Evolutionary conservation across 495 filamentous ascomycete species (phyloP), one percentile per base, ranked within the genome.

Genomic region (Xylaria acuta): DNA sequence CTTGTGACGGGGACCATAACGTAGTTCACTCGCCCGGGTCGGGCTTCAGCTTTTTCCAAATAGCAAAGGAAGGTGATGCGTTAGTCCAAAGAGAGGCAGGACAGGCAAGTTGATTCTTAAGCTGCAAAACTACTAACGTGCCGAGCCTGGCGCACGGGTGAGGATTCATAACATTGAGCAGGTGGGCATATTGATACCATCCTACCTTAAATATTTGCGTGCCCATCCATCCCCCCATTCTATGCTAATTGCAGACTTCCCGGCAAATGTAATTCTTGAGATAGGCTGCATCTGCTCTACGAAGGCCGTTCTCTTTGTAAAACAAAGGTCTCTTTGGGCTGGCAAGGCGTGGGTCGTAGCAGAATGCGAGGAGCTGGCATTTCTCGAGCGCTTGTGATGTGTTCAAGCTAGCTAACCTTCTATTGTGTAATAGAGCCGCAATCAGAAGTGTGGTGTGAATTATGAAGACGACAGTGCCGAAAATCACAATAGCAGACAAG

Each of bases 271-370:
- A 66, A 36, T 66, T 49, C 16, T 51, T 7, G 6, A 20, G 41
- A 36, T 45, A 66, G 18, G 64, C 12, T 30, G 45, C 5, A n/a
- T 66, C 5, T 25, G 34, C 11, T 27, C 64, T 66, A 9, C 8
- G 45, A 51, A 66, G 20, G 43, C 27, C 64, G 18, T 36, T 45
- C 16, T 41, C 27, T 20, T 51, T 51, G 43, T 34, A 3, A 36
- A 43, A 66, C 5, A 27, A 8, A n/a, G 43, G 64, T 6, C 27
- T 38, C 5, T 36, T 36, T 49, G 25, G 64, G 16, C 45, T 20
- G 12, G 64, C 64, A 16, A n/a, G 32, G 18, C 64, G 53, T 36
- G 64, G 64, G 20, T 45, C 43, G 64, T 66, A 36, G 43, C 64
- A 66, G 30, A 66, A 66, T 9, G 64, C 38, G 16, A 66, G 27